phyloP scores from a whole-genome alignment of 2,329 filamentous ascomycete species.

The Volutella citrinella region DNA sequence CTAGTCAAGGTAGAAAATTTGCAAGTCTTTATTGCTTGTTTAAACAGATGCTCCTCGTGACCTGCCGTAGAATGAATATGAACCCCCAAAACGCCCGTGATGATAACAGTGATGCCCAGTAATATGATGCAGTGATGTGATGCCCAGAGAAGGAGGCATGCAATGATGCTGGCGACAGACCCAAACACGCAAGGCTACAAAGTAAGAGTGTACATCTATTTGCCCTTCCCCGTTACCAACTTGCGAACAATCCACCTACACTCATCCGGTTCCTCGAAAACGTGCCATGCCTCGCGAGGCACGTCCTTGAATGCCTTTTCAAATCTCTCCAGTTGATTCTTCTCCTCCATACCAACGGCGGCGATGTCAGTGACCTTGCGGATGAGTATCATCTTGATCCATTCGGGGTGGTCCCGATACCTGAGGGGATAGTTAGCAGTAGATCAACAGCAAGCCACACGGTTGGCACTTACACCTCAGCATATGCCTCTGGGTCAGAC shows the following conservation, averaged over 20 bases:
- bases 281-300: conserved; percentile 69
- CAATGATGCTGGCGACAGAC: not conserved
- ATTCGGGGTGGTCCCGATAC: conserved; percentile 64
- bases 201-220: too few species aligned
- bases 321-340: conserved; percentile 73
- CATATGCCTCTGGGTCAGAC: conserved; percentile 87
- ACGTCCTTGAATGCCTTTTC: conserved; percentile 77
- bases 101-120: too few species aligned
- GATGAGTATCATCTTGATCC: conserved; percentile 83
- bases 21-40: too few species aligned
- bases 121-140: too few species aligned
- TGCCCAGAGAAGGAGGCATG: not conserved
- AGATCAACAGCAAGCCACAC: too few species aligned
- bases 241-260: conserved; percentile 37
- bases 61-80: too few species aligned
- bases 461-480: conserved; percentile 70
- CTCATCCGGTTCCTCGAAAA: conserved; percentile 77
- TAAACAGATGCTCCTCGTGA: too few species aligned
- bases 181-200: not conserved
- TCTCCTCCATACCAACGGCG: conserved; percentile 65
- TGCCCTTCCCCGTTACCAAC: conserved; percentile 16
- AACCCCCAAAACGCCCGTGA: too few species aligned
- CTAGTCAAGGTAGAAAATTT: too few species aligned
- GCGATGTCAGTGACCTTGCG: conserved; percentile 77
- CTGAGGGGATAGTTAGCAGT: conserved; percentile 30